Evolutionary conservation across 768 basidiomycete genomes (phyloP).

Genomic region (Holtermannia corniformis): DNA sequence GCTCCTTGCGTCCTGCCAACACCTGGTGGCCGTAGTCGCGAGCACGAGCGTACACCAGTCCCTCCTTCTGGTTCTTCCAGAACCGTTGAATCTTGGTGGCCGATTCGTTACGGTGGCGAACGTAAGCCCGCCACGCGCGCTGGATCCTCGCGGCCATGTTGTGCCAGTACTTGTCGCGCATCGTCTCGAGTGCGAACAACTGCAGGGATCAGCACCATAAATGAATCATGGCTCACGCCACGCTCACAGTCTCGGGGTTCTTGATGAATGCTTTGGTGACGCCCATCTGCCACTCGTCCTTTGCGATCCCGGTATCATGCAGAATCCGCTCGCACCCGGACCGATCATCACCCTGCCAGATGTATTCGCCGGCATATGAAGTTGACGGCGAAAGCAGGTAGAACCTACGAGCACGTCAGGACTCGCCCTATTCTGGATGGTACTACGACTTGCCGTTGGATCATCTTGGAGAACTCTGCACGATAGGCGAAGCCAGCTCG

Average conservation of each 20-base stretch:
- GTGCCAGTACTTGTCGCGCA: slow-evolving; percentile 99
- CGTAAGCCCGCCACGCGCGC: slow-evolving; percentile 88
- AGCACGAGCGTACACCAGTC: slow-evolving; percentile 73
- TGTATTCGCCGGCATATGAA: slow-evolving; percentile 98
- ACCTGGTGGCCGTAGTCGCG: slow-evolving; percentile 94
- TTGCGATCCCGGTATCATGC: slow-evolving; percentile 87
- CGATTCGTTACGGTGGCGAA: slow-evolving; percentile 90
- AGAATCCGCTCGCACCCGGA: slow-evolving; percentile 88
- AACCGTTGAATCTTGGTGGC: slow-evolving; percentile 91
- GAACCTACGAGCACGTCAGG: too few species aligned
- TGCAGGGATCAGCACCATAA: slow-evolving; percentile 34
- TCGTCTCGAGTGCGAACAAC: slow-evolving; percentile 96
- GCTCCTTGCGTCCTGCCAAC: slow-evolving; percentile 82
- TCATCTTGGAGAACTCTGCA: slow-evolving; percentile 98
- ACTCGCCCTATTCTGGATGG: not conserved
- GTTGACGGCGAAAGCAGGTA: slow-evolving; percentile 90
- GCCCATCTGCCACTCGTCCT: slow-evolving; percentile 99
- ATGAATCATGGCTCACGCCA: not conserved
- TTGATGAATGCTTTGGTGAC: slow-evolving; percentile 98
- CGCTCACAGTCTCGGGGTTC: slow-evolving; percentile 85
- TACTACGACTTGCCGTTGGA: slow-evolving; percentile 53
- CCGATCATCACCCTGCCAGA: slow-evolving; percentile 80
- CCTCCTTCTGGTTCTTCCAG: slow-evolving; percentile 98
- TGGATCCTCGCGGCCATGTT: slow-evolving; percentile 98
- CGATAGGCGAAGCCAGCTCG: slow-evolving; percentile 96